A percentile compares a stretch with the other conserved stretches of the same genome.
Evolutionary conservation across 2,329 filamentous ascomycete genomes (phyloP).

Genomic region (Botrytis sinoallii): DNA sequence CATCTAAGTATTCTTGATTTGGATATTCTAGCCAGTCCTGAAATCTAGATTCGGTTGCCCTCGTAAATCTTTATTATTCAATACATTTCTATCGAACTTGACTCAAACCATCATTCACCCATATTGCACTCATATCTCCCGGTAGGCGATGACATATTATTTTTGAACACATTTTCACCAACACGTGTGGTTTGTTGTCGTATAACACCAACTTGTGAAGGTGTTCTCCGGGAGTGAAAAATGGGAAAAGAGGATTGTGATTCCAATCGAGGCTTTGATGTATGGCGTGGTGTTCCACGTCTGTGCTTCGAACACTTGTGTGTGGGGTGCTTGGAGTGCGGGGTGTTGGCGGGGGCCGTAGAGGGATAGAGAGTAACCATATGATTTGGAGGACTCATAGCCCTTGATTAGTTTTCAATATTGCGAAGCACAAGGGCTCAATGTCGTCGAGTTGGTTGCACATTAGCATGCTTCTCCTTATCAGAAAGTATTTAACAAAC

Average conservation of each 20-base stretch:
- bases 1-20: too few species aligned
- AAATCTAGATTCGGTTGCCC: too few species aligned
- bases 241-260: not conserved
- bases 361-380: not conserved
- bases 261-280: not conserved
- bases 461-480: not conserved
- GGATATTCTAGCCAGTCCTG: too few species aligned
- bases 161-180: too few species aligned
- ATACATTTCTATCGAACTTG: too few species aligned
- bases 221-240: not conserved
- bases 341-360: not conserved
- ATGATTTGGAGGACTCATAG: not conserved
- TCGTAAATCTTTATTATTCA: too few species aligned
- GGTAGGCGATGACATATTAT: not conserved
- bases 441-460: not conserved
- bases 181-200: too few species aligned
- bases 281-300: not conserved
- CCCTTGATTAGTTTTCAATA: not conserved
- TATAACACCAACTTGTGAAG: not conserved
- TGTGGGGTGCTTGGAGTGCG: not conserved
- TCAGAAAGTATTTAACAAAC: not conserved
- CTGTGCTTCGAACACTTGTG: not conserved
- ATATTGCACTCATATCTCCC: not conserved
- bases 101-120: too few species aligned
- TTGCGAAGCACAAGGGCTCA: not conserved